These are phyloP conservation scores for Rhizopogon roseolus DNA, from an alignment of 768 basidiomycete species.

Conservation along the genomic window DNA sequence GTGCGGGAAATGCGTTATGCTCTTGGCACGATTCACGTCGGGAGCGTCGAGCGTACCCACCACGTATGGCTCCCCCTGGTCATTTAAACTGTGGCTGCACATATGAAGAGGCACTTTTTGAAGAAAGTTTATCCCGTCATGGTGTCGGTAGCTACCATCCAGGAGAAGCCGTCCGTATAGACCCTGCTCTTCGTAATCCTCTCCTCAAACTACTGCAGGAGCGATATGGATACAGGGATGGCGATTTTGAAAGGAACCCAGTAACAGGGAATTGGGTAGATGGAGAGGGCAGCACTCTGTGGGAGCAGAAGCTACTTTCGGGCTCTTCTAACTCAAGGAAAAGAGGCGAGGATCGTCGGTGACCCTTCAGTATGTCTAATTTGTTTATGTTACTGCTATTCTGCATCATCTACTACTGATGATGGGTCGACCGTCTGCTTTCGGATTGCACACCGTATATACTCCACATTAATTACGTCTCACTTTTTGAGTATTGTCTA, in stretches of 20 bases:
- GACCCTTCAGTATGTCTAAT: not conserved
- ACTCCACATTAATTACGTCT: not conserved
- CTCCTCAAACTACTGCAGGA: constrained; percentile 66
- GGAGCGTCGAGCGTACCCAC: constrained; percentile 72
- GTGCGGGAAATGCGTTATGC: constrained; percentile 84
- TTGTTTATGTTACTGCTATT: not conserved
- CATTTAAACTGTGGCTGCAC: constrained; percentile 86
- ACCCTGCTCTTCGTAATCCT: constrained; percentile 79
- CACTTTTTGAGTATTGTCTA: not conserved
- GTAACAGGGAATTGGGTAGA: constrained; percentile 61
- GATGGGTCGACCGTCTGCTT: not conserved
- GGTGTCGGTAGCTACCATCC: constrained; percentile 79
- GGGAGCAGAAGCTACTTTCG: constrained; percentile 54
- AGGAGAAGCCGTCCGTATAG: constrained; percentile 85
- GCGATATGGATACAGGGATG: constrained; percentile 77
- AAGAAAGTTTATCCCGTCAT: constrained; percentile 77
- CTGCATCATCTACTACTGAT: not conserved
- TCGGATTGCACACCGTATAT: constrained; percentile 1
- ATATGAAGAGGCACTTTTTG: constrained; percentile 80
- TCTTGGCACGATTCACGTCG: constrained; percentile 89
- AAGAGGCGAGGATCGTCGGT: constrained; percentile 35
- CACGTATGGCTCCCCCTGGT: constrained; percentile 74
- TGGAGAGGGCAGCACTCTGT: constrained; percentile 56
- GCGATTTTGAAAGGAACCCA: constrained; percentile 77
- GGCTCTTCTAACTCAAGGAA: constrained; percentile 33